Conservation (phyloP, 228 moss, liverwort and hornwort genomes). For the Sphagnum fallax region DNA sequence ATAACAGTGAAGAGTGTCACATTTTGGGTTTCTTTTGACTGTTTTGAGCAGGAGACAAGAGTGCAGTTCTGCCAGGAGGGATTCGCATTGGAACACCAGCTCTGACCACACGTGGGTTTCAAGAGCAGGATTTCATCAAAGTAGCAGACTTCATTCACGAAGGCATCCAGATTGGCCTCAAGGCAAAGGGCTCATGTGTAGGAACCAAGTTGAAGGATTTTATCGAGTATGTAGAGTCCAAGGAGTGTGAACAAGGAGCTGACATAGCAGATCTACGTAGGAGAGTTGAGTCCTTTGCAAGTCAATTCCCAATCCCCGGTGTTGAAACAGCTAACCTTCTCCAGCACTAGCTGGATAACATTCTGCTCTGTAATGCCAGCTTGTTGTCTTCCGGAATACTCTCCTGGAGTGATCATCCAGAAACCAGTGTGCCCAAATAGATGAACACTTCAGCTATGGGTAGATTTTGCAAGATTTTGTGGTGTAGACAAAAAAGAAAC, state of each 20-base stretch:
- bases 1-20: background rate
- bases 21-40: background rate
- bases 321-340: constrained; percentile 49
- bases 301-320: constrained; percentile 74
- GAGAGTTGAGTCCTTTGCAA: constrained; percentile 73
- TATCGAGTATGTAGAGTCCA: constrained; percentile 58
- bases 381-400: too few relatives aligned
- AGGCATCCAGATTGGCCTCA: constrained; percentile 55
- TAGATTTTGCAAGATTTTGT: too few relatives aligned
- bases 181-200: constrained; percentile 53
- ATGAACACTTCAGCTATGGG: too few relatives aligned
- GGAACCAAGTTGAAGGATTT: constrained; percentile 77
- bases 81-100: constrained; percentile 82
- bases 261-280: constrained; percentile 54
- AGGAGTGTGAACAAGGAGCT: constrained; percentile 37
- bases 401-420: too few relatives aligned
- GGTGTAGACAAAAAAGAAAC: too few relatives aligned
- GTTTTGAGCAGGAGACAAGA: constrained; percentile 62
- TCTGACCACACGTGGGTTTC: constrained; percentile 70
- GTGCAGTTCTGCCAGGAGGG: constrained; percentile 75
- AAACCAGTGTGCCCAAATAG: too few relatives aligned
- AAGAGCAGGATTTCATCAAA: constrained; percentile 59
- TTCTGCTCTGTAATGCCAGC: too few relatives aligned
- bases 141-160: constrained; percentile 80
- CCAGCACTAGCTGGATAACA: background rate